phyloP scores from a whole-genome alignment of 1,284 basidiomycete genomes.

The Boletellus sp. region DNA sequence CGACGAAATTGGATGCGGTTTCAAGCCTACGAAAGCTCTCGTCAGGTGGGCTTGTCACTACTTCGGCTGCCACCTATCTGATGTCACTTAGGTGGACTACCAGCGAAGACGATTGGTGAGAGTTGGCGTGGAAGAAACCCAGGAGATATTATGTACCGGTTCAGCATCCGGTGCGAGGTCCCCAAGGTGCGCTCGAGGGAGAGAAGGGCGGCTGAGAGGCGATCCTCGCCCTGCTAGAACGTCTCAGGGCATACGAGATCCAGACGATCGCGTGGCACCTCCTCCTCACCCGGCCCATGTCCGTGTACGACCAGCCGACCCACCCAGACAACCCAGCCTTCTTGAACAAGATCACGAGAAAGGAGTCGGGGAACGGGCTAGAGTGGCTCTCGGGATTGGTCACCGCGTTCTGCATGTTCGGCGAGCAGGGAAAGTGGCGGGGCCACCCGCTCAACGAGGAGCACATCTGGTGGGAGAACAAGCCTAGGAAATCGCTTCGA shows the following conservation, averaged over 20 bases:
- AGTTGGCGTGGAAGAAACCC: too few species aligned
- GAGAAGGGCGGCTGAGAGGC: constrained; percentile 36
- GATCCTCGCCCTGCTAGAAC: constrained; percentile 37
- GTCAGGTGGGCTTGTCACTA: too few species aligned
- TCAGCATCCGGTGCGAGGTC: constrained; percentile 40
- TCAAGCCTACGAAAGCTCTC: too few species aligned
- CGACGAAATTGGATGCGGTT: too few species aligned
- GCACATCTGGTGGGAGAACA: constrained; percentile 22
- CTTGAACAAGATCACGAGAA: constrained; percentile 36
- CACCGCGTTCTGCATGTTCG: constrained; percentile 40
- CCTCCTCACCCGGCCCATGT: constrained; percentile 37
- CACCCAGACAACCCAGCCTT: constrained; percentile 33
- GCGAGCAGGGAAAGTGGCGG: constrained; percentile 33
- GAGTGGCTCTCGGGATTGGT: constrained; percentile 39
- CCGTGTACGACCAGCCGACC: constrained; percentile 34
- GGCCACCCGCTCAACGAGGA: constrained; percentile 33
- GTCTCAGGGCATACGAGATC: constrained; percentile 36
- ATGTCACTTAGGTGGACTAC: too few species aligned
- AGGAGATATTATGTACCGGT: constrained; percentile 34
- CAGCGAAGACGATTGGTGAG: too few species aligned
- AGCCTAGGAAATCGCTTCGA: constrained; percentile 32
- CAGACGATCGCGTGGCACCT: constrained; percentile 37
- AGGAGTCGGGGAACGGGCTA: constrained; percentile 26
- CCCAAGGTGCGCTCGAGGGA: constrained; percentile 46
- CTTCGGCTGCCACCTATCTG: too few species aligned